Base-by-base conservation (phyloP, 257 asterid species). In the Solanum medicagineum region DNA sequence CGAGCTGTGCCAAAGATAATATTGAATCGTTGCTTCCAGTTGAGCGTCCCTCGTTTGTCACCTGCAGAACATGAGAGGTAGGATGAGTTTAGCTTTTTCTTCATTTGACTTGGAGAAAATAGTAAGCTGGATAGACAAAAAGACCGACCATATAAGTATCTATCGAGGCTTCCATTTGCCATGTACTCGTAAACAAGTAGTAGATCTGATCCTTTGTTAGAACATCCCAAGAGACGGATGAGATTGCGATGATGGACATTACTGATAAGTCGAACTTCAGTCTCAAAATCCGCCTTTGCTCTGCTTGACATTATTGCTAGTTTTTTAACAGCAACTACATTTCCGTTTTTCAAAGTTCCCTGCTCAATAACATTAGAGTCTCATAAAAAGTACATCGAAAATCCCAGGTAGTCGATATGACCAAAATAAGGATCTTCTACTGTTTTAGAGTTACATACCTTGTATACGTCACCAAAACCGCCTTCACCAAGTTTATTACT, bases 181-280 rank as follows among this genome's bases (percentile, higher is more conserved):
- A 95, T 93, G 91, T 91, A 95, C 49, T 95, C 97, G 9, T 94
- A 90, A 32, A 93, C 91, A 36, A 94, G 95, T 49, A 94, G 90
- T 20, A 94, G 91, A 68, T 94, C 93, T 53, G 94, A 85, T 85
- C 93, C 95, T 91, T 91, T 93, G 71, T 53, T 88, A 55, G 95
- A 93, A 88, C 93, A 95, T 44, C 99, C 98, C 55, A 95, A 80
- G 5, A 95, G 88, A 19, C 99, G 99, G 56, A 94, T 86, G 54
- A 94, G 97, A 81, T 95, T 95, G 65, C 98, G 97, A 55, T 94
- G 99, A 90, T 95, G 99, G 70, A 94, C 97, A 83, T 95, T 95
- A 54, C 97, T 93, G 83, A 95, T 91, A 29, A 95, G 97, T 87
- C 93, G 91, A 14, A 92, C 98, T 90, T 95, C 99, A 47, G 87